A percentile compares a stretch with the other conserved stretches of the same genome.
phyloP scores from a whole-genome alignment of 2,329 filamentous ascomycete species.

The Podosphaera xanthii region DNA sequence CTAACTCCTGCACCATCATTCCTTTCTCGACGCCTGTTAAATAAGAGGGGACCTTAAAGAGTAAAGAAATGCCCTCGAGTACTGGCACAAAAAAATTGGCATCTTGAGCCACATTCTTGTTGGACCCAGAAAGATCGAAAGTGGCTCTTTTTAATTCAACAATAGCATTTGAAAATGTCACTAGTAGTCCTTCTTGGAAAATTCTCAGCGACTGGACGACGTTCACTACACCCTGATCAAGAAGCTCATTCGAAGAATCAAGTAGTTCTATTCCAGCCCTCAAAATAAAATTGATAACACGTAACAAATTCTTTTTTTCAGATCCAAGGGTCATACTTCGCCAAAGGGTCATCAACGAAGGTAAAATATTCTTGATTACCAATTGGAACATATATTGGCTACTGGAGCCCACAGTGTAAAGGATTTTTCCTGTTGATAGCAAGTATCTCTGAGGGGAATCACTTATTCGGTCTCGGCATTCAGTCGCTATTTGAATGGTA shows the following conservation, averaged over 20 bases:
- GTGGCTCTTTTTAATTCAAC: background rate
- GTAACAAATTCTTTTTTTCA: conserved; percentile 10
- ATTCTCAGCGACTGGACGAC: conserved; percentile 1
- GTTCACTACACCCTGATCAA: background rate
- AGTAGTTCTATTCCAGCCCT: conserved; percentile 7
- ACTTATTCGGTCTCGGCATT: conserved; percentile 14
- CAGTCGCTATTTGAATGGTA: conserved; percentile 6
- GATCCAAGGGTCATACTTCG: conserved; percentile 7
- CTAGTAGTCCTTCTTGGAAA: conserved; percentile 7
- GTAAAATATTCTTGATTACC: conserved; percentile 8
- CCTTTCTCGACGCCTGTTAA: conserved; percentile 9
- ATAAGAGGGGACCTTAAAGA: conserved; percentile 10
- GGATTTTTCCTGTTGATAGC: conserved; percentile 6
- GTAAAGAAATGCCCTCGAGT: conserved; percentile 10
- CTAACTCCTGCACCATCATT: conserved; percentile 10
- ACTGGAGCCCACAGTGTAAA: conserved; percentile 7
- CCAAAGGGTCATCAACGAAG: conserved; percentile 7
- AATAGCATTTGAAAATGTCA: conserved; percentile 5
- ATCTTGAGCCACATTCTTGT: conserved; percentile 3
- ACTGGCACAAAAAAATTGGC: conserved; percentile 7
- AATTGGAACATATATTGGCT: conserved; percentile 8
- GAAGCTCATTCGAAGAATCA: background rate
- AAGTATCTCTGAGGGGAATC: conserved; percentile 20
- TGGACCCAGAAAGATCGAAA: background rate
- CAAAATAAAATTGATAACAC: conserved; percentile 12